phyloP scores from a whole-genome alignment of 768 basidiomycete genomes.

The Boletus rex-veris region DNA sequence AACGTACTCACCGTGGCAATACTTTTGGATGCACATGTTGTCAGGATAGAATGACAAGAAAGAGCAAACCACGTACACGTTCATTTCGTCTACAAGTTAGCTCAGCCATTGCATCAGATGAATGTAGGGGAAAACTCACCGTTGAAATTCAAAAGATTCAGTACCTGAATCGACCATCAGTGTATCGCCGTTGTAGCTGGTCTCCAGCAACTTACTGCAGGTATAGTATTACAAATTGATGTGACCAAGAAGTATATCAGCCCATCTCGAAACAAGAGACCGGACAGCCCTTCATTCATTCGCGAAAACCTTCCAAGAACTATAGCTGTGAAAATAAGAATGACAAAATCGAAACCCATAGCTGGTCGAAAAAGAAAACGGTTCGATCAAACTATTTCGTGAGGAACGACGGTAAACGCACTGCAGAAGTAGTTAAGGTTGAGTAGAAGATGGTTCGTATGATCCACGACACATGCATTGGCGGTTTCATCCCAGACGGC shows the following conservation, averaged over 20 bases:
- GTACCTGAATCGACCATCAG: slow-evolving; percentile 14
- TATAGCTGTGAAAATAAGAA: slow-evolving; percentile 52
- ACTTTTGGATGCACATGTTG: slow-evolving; percentile 1
- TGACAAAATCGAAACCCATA: slow-evolving; percentile 65
- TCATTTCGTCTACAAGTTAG: slow-evolving; percentile 22
- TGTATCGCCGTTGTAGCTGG: background rate
- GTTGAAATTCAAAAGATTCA: slow-evolving; percentile 26
- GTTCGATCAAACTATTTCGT: background rate
- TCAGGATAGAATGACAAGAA: background rate
- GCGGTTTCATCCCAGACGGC: slow-evolving; percentile 48
- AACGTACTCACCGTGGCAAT: slow-evolving; percentile 22
- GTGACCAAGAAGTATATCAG: slow-evolving; percentile 66
- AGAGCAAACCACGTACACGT: slow-evolving; percentile 16
- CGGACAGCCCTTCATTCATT: slow-evolving; percentile 58
- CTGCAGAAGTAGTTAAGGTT: slow-evolving; percentile 70
- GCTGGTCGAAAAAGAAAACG: slow-evolving; percentile 35
- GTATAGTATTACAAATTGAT: slow-evolving; percentile 62
- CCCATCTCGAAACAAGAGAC: slow-evolving; percentile 69
- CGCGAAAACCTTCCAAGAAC: slow-evolving; percentile 44
- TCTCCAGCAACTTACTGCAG: slow-evolving; percentile 47
- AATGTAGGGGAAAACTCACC: slow-evolving; percentile 12
- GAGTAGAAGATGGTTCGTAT: slow-evolving; percentile 53
- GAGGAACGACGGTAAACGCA: slow-evolving; percentile 31
- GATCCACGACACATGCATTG: slow-evolving; percentile 46
- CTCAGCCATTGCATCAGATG: background rate